Evolutionary conservation across 495 filamentous ascomycete genomes (phyloP).

Genomic region (Amphirosellinia nigrospora): DNA sequence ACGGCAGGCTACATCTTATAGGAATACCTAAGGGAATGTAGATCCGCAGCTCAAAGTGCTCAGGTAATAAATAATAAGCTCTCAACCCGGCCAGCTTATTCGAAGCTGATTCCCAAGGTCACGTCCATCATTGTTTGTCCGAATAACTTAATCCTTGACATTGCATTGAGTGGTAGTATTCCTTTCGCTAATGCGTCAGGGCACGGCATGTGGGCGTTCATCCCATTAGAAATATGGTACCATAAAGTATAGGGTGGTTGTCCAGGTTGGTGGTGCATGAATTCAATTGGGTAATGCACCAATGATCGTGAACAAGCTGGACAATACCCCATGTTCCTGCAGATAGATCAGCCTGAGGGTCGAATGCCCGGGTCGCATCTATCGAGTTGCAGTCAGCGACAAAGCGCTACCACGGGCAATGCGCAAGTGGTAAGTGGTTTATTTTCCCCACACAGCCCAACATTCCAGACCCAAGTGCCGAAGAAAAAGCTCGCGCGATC

Average conservation of each 20-base stretch:
- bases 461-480: conserved; percentile 6
- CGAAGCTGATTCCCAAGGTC: not conserved
- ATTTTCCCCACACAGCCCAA: conserved; percentile 7
- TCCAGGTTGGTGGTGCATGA: conserved; percentile 13
- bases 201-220: conserved; percentile 5
- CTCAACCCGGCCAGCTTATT: not conserved
- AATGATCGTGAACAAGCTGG: conserved; percentile 5
- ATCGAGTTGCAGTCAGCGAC: not conserved
- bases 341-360: conserved; percentile 11
- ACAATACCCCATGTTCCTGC: conserved; percentile 11
- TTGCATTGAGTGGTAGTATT: not conserved
- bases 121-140: not conserved
- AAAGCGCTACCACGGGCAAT: not conserved
- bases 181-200: conserved; percentile 5
- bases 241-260: not conserved
- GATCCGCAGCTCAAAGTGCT: not conserved
- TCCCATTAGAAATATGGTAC: not conserved
- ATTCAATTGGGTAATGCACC: conserved; percentile 2
- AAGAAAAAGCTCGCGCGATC: not conserved
- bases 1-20: too few relatives aligned
- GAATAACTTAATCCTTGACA: not conserved
- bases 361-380: conserved; percentile 16
- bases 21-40: too few relatives aligned
- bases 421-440: conserved; percentile 1
- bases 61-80: not conserved